Conservation (phyloP, 2,329 filamentous ascomycete species). For the Aspergillus texensis region DNA sequence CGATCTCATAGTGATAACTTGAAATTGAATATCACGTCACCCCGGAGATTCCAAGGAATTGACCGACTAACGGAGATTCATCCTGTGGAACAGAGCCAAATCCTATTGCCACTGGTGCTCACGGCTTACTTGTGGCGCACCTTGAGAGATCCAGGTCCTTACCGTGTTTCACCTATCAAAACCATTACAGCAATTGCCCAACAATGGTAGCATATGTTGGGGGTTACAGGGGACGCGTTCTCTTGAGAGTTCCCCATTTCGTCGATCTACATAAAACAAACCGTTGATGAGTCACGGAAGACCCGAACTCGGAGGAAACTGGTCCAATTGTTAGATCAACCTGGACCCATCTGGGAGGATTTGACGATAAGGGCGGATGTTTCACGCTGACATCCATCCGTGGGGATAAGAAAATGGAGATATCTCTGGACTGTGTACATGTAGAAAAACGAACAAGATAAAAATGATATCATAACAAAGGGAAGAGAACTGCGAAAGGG, state of each 20-base stretch:
- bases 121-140: not conserved
- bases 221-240: not conserved
- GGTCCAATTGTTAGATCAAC: not conserved
- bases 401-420: not conserved
- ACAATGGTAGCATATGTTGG: not conserved
- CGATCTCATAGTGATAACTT: not conserved
- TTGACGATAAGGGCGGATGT: not conserved
- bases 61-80: not conserved
- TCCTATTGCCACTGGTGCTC: not conserved
- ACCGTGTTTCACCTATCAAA: not conserved
- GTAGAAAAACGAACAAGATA: not conserved
- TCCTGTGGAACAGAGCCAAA: not conserved
- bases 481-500: not conserved
- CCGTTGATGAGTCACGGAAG: not conserved
- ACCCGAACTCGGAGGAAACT: not conserved
- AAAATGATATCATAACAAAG: not conserved
- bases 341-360: not conserved
- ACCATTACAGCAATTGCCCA: not conserved
- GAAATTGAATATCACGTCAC: not conserved
- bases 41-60: not conserved
- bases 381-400: no score
- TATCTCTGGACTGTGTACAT: not conserved
- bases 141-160: not conserved
- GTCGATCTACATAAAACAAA: slow-evolving; percentile 1
- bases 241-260: not conserved